Percentiles rank a stretch among this genome's conserved stretches.
Evolutionary conservation across 2,329 filamentous ascomycete species (phyloP).

Genomic region (Fusarium sp.): DNA sequence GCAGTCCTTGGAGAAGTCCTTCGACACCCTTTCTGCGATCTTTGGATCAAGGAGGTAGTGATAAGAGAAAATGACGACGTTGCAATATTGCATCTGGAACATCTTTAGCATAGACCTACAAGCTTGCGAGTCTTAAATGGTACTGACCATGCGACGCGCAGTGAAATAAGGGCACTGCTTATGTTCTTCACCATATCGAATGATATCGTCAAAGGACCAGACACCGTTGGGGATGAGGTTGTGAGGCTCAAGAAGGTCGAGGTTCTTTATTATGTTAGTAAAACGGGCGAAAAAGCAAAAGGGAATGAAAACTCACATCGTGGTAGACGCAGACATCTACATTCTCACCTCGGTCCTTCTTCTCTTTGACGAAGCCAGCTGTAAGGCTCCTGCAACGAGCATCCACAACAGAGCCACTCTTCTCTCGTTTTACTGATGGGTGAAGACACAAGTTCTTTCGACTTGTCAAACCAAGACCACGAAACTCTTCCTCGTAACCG

Average conservation of each 20-base stretch:
- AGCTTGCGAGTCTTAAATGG: background rate
- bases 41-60: conserved; percentile 98
- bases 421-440: conserved; percentile 94
- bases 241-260: conserved; percentile 93
- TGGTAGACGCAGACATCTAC: conserved; percentile 97
- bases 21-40: conserved; percentile 94
- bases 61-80: conserved; percentile 99
- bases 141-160: conserved; percentile 84
- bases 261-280: conserved; percentile 68
- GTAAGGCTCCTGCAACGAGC: conserved; percentile 96
- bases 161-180: conserved; percentile 99
- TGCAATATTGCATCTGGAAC: conserved; percentile 93
- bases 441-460: conserved; percentile 97
- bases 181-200: conserved; percentile 91
- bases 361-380: conserved; percentile 96
- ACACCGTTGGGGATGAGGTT: conserved; percentile 95
- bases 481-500: conserved; percentile 92
- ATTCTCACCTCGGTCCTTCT: conserved; percentile 94
- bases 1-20: conserved; percentile 96
- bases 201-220: conserved; percentile 91
- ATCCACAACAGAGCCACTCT: conserved; percentile 93
- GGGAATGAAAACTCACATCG: conserved; percentile 69
- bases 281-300: background rate
- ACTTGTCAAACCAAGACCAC: conserved; percentile 91
- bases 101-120: conserved; percentile 10